These are phyloP conservation scores for Sarocladium oryzae DNA, from an alignment of 2,329 filamentous ascomycete genomes.

Conservation along the genomic window DNA sequence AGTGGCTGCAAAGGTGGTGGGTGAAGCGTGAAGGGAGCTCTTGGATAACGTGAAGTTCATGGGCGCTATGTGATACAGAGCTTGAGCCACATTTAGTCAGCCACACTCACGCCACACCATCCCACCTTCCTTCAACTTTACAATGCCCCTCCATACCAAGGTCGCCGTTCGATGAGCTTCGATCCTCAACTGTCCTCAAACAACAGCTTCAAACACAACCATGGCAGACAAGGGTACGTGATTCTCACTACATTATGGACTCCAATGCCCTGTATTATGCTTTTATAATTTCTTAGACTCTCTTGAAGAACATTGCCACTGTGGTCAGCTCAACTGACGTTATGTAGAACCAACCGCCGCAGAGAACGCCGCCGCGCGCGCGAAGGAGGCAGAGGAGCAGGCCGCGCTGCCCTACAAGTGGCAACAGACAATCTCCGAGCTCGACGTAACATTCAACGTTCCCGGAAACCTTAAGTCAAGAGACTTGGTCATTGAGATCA, in stretches of 20 bases:
- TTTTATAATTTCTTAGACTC: neutral
- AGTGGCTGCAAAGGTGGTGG: no score
- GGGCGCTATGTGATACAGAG: neutral
- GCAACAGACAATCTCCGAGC: constrained; percentile 84
- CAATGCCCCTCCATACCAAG: constrained; percentile 17
- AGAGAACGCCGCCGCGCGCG: constrained; percentile 52
- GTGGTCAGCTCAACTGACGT: neutral
- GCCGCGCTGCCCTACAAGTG: constrained; percentile 92
- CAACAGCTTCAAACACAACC: constrained; percentile 4
- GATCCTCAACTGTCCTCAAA: constrained; percentile 3
- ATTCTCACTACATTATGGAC: neutral
- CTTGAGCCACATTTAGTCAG: constrained; percentile 10
- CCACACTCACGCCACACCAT: constrained; percentile 6
- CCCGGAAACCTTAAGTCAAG: constrained; percentile 77
- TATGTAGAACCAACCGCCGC: constrained; percentile 45
- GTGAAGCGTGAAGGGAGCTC: no score
- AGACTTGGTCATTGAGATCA: constrained; percentile 78
- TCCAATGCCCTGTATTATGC: no score
- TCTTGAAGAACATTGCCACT: constrained; percentile 23
- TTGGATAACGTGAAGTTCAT: no score
- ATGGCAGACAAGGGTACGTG: constrained; percentile 14
- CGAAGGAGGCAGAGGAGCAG: constrained; percentile 81
- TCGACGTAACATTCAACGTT: constrained; percentile 73
- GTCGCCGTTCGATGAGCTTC: constrained; percentile 17
- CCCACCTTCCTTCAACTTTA: neutral